Evolutionary conservation across 306 rosid genomes (phyloP).

Genomic region (Albizia julibrissin): DNA sequence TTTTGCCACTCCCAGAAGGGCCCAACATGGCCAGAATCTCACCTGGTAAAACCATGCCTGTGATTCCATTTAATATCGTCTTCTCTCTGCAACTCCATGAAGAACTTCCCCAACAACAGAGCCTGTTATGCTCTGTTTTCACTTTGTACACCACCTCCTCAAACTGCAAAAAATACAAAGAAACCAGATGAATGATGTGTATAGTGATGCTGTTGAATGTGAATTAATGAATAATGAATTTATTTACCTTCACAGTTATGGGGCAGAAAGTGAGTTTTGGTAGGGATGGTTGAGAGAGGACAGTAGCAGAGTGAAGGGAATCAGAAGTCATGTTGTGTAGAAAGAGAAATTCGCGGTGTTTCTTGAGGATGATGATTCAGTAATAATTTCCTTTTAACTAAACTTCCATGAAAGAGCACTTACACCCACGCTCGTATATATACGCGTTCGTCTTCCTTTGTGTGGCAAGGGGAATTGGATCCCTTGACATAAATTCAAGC

Average conservation of each 20-base stretch:
- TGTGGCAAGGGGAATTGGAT: background rate
- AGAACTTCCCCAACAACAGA: conserved; percentile 38
- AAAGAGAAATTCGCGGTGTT: background rate
- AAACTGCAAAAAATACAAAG: conserved; percentile 49
- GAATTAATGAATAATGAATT: background rate
- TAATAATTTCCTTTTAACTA: background rate
- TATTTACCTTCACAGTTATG: conserved; percentile 61
- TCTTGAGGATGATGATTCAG: background rate
- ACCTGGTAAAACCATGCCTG: conserved; percentile 74
- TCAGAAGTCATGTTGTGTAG: background rate
- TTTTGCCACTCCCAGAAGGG: conserved; percentile 91
- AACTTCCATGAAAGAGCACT: background rate
- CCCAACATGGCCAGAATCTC: conserved; percentile 85
- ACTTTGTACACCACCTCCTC: conserved; percentile 78
- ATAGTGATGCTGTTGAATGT: background rate
- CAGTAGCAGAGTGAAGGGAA: background rate
- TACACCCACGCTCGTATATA: background rate
- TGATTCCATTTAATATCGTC: conserved; percentile 62
- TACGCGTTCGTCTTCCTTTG: background rate
- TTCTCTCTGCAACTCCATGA: conserved; percentile 47
- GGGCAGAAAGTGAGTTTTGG: conserved; percentile 57
- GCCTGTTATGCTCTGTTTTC: conserved; percentile 46
- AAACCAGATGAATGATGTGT: background rate
- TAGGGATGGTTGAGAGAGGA: background rate
- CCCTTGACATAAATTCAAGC: background rate